Evolutionary conservation across 441 rosid species (phyloP).

Genomic region (Mallotus repandus): DNA sequence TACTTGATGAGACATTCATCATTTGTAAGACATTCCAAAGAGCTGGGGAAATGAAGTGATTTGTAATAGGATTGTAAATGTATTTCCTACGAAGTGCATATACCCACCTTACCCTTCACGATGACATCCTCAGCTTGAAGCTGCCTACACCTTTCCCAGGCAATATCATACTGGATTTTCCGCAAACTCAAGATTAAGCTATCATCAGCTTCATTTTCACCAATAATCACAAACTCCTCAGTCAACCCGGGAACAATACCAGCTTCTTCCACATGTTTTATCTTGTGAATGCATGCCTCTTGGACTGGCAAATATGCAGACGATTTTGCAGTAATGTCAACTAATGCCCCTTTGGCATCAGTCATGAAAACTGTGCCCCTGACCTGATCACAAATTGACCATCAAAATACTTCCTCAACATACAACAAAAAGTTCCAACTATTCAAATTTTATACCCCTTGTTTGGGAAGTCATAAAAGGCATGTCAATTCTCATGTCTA

Average conservation of each 20-base stretch:
- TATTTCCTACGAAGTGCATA: conserved; percentile 6
- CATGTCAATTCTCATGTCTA: neutral
- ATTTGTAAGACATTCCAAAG: neutral
- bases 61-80: neutral
- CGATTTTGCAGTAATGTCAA: conserved; percentile 85
- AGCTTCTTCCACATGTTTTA: conserved; percentile 76
- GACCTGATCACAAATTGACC: conserved; percentile 42
- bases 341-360: conserved; percentile 72
- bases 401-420: conserved; percentile 6
- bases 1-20: neutral
- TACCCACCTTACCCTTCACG: conserved; percentile 79
- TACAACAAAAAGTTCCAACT: neutral
- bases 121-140: conserved; percentile 96
- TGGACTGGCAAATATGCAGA: conserved; percentile 76
- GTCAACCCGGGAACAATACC: conserved; percentile 86
- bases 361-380: conserved; percentile 75
- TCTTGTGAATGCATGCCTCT: conserved; percentile 74
- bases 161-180: conserved; percentile 67
- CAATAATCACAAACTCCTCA: conserved; percentile 81
- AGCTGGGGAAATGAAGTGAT: neutral
- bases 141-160: conserved; percentile 98
- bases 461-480: neutral
- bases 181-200: conserved; percentile 80
- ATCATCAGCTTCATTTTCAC: conserved; percentile 77
- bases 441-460: neutral